Conservation (phyloP, 169 alveolate species). For the Besnoitia besnoiti region DNA sequence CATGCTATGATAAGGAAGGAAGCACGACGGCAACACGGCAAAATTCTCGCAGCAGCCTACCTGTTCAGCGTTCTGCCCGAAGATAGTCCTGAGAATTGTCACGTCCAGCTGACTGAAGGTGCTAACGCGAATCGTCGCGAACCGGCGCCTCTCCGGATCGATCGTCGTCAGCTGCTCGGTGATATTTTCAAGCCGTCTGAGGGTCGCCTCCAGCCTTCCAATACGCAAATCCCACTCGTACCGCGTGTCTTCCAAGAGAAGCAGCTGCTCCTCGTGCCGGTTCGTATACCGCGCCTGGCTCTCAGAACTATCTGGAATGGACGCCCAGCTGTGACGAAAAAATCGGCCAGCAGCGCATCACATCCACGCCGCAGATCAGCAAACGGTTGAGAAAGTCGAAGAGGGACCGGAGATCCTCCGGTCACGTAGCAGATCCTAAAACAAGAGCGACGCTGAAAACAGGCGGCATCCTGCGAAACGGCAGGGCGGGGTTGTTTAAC, state of each 20-base stretch:
- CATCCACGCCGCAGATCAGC: no score
- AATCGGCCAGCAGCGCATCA: background rate
- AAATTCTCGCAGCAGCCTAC: background rate
- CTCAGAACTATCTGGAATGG: constrained; percentile 62
- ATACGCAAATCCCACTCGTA: constrained; percentile 55
- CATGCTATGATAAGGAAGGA: background rate
- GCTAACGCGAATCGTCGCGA: constrained; percentile 35
- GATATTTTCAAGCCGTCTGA: background rate
- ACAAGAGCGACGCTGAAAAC: no score
- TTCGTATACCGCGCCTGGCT: constrained; percentile 57
- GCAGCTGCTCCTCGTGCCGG: constrained; percentile 52
- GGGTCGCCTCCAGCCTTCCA: background rate
- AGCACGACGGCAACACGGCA: background rate
- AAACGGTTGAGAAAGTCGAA: background rate
- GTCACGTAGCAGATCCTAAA: no score
- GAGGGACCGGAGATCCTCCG: no score
- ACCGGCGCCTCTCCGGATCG: background rate
- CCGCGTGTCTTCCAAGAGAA: constrained; percentile 50
- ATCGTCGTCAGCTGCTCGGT: background rate
- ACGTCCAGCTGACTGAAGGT: constrained; percentile 44
- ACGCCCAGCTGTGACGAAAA: constrained; percentile 34
- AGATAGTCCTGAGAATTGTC: constrained; percentile 26
- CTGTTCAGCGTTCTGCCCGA: constrained; percentile 46
- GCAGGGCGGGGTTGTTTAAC: no score
- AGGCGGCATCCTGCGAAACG: no score